Conservation (phyloP, 202 grass and related monocot genomes). For the Schoenoplectus triqueter region DNA sequence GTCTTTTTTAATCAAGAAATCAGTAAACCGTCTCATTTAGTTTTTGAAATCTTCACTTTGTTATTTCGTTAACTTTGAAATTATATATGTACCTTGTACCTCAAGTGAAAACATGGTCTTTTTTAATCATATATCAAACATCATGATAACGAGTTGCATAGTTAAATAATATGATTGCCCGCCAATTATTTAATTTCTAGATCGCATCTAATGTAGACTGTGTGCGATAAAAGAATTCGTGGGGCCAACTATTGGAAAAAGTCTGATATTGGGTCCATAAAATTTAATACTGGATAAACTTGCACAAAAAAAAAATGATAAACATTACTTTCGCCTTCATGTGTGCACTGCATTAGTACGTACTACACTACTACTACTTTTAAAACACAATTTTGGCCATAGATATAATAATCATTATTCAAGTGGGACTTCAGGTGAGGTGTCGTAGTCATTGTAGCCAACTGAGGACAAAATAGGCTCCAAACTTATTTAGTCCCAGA, state of each 20-base stretch:
- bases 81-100: background rate
- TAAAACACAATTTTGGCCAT: background rate
- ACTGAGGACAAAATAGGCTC: conserved; percentile 6
- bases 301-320: background rate
- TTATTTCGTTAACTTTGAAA: too few species aligned
- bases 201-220: background rate
- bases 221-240: background rate
- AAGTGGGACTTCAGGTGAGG: conserved; percentile 17
- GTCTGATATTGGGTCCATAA: too few species aligned
- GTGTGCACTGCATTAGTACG: too few species aligned
- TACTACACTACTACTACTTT: background rate
- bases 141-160: background rate
- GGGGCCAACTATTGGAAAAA: background rate
- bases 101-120: background rate
- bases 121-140: conserved; percentile 4
- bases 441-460: conserved; percentile 37
- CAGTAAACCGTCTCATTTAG: too few species aligned
- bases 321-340: background rate
- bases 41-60: too few species aligned
- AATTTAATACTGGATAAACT: too few species aligned
- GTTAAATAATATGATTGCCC: conserved; percentile 2
- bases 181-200: background rate
- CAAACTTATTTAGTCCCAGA: background rate
- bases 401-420: background rate
- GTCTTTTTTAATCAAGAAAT: too few species aligned